Base-by-base conservation (phyloP, 192 early-diverging fungal genomes). In the Coemansia sp. region DNA sequence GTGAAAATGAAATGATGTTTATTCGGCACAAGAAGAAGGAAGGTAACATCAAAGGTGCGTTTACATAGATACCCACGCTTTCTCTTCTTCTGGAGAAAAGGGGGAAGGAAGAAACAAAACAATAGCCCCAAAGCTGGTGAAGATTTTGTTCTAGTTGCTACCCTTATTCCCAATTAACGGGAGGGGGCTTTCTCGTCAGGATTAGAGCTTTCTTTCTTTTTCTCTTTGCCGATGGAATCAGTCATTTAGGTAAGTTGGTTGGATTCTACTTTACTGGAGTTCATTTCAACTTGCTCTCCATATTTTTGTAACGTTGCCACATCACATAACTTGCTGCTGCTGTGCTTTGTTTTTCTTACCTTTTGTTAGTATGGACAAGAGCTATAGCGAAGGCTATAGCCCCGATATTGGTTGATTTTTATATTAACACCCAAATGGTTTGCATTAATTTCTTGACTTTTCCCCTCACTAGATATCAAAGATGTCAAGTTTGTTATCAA, bases 401-500 rank as follows among this genome's bases (percentile, higher is more conserved):
- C 12, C 12, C 7, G 35, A 37, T 37, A 37, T 37, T 37, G 12
- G 12, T 37, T 48, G 18, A 18, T 3, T 15, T 48, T 48, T 48
- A 8, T 48, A 48, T 15, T 48, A 23, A 48, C 18, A 23, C 15
- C n/a, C 46, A 2, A 1, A 18, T 10, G 5, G 4, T 53, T 43
- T 46, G 4, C 42, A 20, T 46, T 46, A n/a, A 7, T 18, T 46
- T 46, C 12, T 46, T 20, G 18, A 20, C 16, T 23, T 66, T 26
- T n/a, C n/a, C n/a, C n/a, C n/a, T n/a, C n/a, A n/a, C n/a, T 77
- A 90, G 92, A 93, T 79, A 87, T 93, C 81, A 94, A 94, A 74
- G 92, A 95, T 76, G 94, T 99, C 74, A 95, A 95, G 73, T 93
- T 91, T 77, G 96, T 99, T 16, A 93, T 99, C 83, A 99, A 99